Conservation (phyloP, 148 eudicot species). For the Hydrangea macrophylla region DNA sequence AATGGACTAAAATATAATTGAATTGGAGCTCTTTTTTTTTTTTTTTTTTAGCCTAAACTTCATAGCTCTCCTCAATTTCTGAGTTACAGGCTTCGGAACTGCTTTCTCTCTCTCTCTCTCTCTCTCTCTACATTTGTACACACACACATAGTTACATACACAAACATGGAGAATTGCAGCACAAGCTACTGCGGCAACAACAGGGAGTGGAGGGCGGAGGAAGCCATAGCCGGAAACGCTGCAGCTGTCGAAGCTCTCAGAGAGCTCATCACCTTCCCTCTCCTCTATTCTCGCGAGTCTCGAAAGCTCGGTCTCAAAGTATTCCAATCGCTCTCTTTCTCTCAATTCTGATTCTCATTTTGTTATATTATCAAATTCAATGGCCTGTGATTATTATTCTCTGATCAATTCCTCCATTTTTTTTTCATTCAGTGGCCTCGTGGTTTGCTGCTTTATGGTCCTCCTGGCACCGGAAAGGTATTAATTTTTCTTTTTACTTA, state of each 20-base stretch:
- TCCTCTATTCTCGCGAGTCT: conserved; percentile 52
- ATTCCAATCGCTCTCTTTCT: not conserved
- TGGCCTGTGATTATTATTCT: not conserved
- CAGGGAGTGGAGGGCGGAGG: conserved; percentile 64
- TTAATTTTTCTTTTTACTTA: not conserved
- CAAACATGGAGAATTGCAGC: conserved; percentile 22
- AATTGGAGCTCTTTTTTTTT: too few species aligned
- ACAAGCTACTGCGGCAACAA: conserved; percentile 14
- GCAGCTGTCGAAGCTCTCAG: conserved; percentile 78
- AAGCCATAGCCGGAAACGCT: conserved; percentile 69
- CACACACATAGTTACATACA: not conserved
- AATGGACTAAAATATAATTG: too few species aligned
- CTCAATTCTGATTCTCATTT: not conserved
- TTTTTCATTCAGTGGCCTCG: conserved; percentile 67
- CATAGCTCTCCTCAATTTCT: too few species aligned
- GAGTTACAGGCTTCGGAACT: too few species aligned
- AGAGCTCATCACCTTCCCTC: conserved; percentile 71
- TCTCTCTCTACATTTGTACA: not conserved
- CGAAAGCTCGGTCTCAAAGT: conserved; percentile 67
- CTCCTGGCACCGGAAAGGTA: conserved; percentile 98
- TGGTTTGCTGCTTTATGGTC: conserved; percentile 88
- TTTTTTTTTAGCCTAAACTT: too few species aligned
- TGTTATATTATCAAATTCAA: too few species aligned
- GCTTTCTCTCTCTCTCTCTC: not conserved
- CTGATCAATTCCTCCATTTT: not conserved